phyloP scores from a whole-genome alignment of 768 basidiomycete species.

The Saitozyma sp. region DNA sequence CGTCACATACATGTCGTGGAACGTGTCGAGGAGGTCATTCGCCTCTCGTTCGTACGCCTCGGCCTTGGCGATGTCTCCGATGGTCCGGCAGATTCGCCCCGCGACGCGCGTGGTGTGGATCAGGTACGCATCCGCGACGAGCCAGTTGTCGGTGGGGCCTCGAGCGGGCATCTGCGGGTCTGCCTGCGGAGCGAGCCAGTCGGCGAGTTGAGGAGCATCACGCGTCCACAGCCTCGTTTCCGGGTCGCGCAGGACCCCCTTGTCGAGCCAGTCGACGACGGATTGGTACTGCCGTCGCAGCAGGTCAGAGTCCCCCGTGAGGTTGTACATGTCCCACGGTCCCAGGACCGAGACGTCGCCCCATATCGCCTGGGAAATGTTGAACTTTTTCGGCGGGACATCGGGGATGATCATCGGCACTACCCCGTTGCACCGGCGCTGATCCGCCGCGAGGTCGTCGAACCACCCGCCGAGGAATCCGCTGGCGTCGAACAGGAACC shows the following conservation, averaged over 20 bases:
- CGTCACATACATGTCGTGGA: slow-evolving; percentile 40
- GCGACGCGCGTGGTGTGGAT: slow-evolving; percentile 30
- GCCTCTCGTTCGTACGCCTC: slow-evolving; percentile 21
- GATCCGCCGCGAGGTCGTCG: slow-evolving; percentile 41
- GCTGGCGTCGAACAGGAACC: slow-evolving; percentile 39
- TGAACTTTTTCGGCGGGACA: slow-evolving; percentile 8
- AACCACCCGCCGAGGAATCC: slow-evolving; percentile 41
- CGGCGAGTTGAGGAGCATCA: slow-evolving; percentile 8
- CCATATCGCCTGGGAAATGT: neutral
- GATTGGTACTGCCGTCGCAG: slow-evolving; percentile 35
- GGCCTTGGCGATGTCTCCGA: slow-evolving; percentile 29
- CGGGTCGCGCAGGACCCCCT: slow-evolving; percentile 27
- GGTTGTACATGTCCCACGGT: slow-evolving; percentile 33
- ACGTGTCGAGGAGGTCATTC: slow-evolving; percentile 19
- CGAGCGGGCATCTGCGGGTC: slow-evolving; percentile 27
- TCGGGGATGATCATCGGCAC: slow-evolving; percentile 32
- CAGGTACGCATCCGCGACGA: slow-evolving; percentile 47
- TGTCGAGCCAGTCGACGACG: slow-evolving; percentile 37
- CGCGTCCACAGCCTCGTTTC: slow-evolving; percentile 20
- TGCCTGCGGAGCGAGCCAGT: slow-evolving; percentile 27
- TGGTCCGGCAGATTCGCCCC: slow-evolving; percentile 20
- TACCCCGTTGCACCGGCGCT: slow-evolving; percentile 25
- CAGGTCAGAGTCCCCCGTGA: slow-evolving; percentile 26
- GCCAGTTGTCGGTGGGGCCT: slow-evolving; percentile 33
- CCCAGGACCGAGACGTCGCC: slow-evolving; percentile 13